Conservation (phyloP, 2,329 filamentous ascomycete species). For the Trichoderma gracile region DNA sequence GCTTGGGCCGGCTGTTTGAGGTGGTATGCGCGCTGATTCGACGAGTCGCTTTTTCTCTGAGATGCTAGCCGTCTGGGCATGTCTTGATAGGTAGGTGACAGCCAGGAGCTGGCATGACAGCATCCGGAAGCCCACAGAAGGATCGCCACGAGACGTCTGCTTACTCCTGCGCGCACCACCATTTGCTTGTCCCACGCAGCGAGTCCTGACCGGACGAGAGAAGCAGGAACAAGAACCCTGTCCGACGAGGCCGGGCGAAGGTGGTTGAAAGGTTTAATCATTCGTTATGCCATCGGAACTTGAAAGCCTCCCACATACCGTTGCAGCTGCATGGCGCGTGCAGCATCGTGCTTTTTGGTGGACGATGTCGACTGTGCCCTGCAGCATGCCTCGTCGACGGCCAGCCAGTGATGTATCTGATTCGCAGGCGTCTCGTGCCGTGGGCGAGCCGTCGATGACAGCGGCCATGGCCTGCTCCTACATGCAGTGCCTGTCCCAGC, state of each 20-base stretch:
- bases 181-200: not conserved
- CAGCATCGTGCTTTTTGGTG: not conserved
- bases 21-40: not conserved
- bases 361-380: not conserved
- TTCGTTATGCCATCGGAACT: not conserved
- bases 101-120: conserved; percentile 3
- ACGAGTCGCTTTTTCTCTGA: not conserved
- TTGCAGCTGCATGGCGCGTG: not conserved
- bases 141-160: conserved; percentile 12
- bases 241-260: conserved; percentile 13
- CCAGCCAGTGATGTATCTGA: not conserved
- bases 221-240: conserved; percentile 24
- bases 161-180: conserved; percentile 8
- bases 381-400: not conserved
- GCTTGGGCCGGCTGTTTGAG: not conserved
- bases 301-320: conserved; percentile 5
- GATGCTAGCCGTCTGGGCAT: not conserved
- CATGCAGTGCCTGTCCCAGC: too few species aligned
- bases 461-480: too few species aligned
- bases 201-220: conserved; percentile 6
- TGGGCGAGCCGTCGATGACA: too few species aligned
- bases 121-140: conserved; percentile 17
- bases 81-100: conserved; percentile 6
- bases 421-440: not conserved
- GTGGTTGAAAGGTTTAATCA: not conserved